Evolutionary conservation across 345 rosid species (phyloP).

Genomic region (Excoecaria cochinchinensis): DNA sequence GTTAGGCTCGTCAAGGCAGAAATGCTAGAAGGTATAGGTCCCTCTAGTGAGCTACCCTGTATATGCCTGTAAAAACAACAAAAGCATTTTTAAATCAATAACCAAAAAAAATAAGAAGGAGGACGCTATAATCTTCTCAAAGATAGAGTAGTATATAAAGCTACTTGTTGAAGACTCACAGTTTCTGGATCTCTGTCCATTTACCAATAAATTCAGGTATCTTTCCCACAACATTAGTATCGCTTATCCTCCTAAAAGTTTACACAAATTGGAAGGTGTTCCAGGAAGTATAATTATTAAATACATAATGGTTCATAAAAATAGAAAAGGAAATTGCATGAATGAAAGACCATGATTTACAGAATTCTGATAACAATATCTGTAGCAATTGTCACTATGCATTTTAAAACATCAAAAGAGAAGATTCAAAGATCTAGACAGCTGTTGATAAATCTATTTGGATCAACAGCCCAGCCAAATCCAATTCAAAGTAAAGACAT

Average conservation of each 20-base stretch:
- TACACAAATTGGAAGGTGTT: background rate
- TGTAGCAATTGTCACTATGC: background rate
- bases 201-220: slow-evolving; percentile 64
- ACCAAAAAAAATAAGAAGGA: background rate
- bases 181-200: slow-evolving; percentile 59
- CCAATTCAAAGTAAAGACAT: background rate
- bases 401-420: background rate
- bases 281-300: background rate
- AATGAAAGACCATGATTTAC: background rate
- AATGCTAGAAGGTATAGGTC: slow-evolving; percentile 74
- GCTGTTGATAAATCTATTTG: background rate
- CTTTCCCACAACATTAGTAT: slow-evolving; percentile 62
- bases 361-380: background rate
- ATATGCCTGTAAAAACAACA: slow-evolving; percentile 53
- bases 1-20: slow-evolving; percentile 54
- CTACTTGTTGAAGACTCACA: slow-evolving; percentile 43
- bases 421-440: slow-evolving; percentile 3
- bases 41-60: slow-evolving; percentile 70
- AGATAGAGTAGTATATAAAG: background rate
- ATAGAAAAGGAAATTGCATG: slow-evolving; percentile 3
- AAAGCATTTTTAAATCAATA: background rate
- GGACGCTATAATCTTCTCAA: background rate
- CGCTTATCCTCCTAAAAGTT: slow-evolving; percentile 67
- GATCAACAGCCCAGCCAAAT: background rate
- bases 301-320: background rate